Evolutionary conservation across 1,139 yeast genomes (phyloP), one percentile per base, ranked within the genome.

Genomic region (Yamadazyma membranifaciens): DNA sequence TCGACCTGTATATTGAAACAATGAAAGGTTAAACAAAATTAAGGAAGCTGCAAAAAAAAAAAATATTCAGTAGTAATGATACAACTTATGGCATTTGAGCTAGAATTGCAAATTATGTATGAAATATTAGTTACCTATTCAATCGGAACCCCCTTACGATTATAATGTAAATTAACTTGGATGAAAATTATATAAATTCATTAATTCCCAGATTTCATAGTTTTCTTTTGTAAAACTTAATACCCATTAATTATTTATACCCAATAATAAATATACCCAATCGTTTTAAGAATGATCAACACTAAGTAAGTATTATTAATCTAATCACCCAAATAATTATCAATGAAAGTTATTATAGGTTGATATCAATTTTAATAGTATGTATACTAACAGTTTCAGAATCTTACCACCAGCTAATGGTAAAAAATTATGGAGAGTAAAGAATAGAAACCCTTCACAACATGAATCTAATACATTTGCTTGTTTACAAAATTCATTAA

Each of bases 351-450:
- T 20, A 20, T 20, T 20, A 20, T 20, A 20, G 5, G 24, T 20
- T 20, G 24, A 20, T 20, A 20, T 20, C 5, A 20, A 20, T 6
- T 20, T 6, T 20, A 6, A 20, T 20, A 20, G 7, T 7, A 20
- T 20, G 24, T 7, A n/a, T 45, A 40, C 48, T 46, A 46, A 46
- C 49, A 22, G n/a, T 33, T 34, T 43, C 38, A 52, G 55, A 54
- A 56, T 62, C 33, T 50, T 62, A 51, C 75, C 75, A 43, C 75
- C 76, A 39, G 73, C 75, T 41, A 70, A 71, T 51, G 77, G 77
- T 35, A 70, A 65, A 47, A 72, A 71, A 48, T 62, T 71, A 48
- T 72, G 78, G 78, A 69, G 65, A 52, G 62, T 67, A 49, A 44
- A 60, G 16, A 56, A 51, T 14, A 36, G 44, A 11, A 53, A 66